Conservation (phyloP, 495 filamentous ascomycete species). For the Peziza echinospora region DNA sequence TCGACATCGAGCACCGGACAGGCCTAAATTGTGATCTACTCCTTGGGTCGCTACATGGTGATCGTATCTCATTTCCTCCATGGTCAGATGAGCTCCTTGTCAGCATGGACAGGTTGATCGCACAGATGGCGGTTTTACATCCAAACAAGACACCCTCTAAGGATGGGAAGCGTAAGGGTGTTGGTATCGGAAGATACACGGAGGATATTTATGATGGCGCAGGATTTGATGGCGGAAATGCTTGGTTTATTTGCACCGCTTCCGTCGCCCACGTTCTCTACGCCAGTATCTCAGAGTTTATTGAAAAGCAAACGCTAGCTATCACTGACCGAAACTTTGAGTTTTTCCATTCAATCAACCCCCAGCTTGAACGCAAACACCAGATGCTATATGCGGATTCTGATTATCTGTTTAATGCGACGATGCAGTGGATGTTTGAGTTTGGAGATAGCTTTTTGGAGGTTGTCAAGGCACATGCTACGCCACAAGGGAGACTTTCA, state of each 20-base stretch:
- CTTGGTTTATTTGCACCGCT: slow-evolving; percentile 28
- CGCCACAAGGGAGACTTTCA: slow-evolving; percentile 17
- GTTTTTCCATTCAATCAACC: slow-evolving; percentile 18
- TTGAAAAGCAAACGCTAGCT: slow-evolving; percentile 7
- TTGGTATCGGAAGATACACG: slow-evolving; percentile 24
- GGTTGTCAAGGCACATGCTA: slow-evolving; percentile 20
- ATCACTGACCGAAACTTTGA: slow-evolving; percentile 15
- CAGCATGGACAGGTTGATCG: slow-evolving; percentile 20
- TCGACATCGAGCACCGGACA: slow-evolving; percentile 11
- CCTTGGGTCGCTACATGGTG: slow-evolving; percentile 22
- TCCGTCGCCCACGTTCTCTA: slow-evolving; percentile 22
- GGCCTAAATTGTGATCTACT: slow-evolving; percentile 24
- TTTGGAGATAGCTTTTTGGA: slow-evolving; percentile 21
- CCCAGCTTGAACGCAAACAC: slow-evolving; percentile 8
- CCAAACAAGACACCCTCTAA: slow-evolving; percentile 13
- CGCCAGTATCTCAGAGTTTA: slow-evolving; percentile 13
- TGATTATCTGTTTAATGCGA: slow-evolving; percentile 12
- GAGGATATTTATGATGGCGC: slow-evolving; percentile 27
- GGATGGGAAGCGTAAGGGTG: slow-evolving; percentile 13
- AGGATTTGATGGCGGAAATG: slow-evolving; percentile 23
- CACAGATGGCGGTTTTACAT: slow-evolving; percentile 20
- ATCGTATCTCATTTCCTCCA: slow-evolving; percentile 16
- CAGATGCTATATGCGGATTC: slow-evolving; percentile 6
- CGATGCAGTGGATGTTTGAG: slow-evolving; percentile 15
- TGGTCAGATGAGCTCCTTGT: slow-evolving; percentile 22